Evolutionary conservation across 2,329 filamentous ascomycete genomes (phyloP), one percentile per base, ranked within the genome.

Genomic region (Alternaria sp.): DNA sequence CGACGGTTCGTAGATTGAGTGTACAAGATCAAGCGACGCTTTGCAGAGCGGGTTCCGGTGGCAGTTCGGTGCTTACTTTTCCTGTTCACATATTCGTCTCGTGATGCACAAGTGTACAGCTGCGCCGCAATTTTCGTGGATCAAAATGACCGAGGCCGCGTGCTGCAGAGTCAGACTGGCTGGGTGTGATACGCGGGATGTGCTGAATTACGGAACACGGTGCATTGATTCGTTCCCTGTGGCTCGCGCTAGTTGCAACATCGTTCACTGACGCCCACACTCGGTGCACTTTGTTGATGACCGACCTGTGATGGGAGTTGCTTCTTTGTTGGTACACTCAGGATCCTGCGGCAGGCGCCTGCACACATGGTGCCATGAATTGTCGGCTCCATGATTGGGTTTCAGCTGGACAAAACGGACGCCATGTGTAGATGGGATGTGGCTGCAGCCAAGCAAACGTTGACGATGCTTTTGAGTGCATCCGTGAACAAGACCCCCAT

Each of bases 71-170:
- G 69, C 73, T 75, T 69, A 69, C 70, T 62, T 61, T 60, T 59
- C 60, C 60, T 25, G 57, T 55, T 59, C 49, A 50, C 56, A 28
- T 45, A 23, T 64, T 62, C 62, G 70, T 75, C 69, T 74, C 64
- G 74, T 76, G 74, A 76, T 74, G 70, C 69, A 74, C 69, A 71
- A 62, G 64, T 66, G 40, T 61, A 70, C 69, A 52, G 64, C 64
- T 65, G 61, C 61, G 62, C 67, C 61, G 63, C 64, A 71, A 67
- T 61, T 67, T 64, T 68, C 64, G 66, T 55, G 44, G 40, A 61
- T 52, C 40, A 59, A 66, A 65, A 57, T 49, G 64, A 67, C 68
- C 70, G 73, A 73, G 70, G 62, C 69, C 63, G 68, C 57, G 52
- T 75, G 65, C 64, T 72, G 70, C 68, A 44, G 59, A 71, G 61